Evolutionary conservation across 2,329 filamentous ascomycete species (phyloP).

Genomic region (Gyromitra esculenta): DNA sequence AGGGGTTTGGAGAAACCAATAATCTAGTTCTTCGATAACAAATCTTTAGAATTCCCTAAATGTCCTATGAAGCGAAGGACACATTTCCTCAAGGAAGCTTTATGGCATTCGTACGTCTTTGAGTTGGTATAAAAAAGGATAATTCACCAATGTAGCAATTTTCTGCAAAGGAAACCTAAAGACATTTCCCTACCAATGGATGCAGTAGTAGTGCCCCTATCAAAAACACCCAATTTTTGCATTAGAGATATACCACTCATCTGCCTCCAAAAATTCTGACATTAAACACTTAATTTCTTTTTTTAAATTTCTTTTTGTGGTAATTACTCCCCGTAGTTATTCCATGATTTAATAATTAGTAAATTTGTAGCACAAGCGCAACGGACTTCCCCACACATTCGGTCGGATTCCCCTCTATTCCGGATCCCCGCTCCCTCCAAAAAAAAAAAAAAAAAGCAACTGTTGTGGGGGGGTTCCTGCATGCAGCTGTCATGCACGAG

Average conservation of each 20-base stretch:
- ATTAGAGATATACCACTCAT: background rate
- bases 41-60: no score
- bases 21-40: no score
- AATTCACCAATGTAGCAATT: no score
- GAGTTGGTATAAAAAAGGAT: no score
- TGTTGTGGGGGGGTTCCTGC: constrained; percentile 25
- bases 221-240: background rate
- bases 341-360: constrained; percentile 24
- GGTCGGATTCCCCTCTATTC: constrained; percentile 30
- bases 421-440: constrained; percentile 10
- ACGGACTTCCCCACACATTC: constrained; percentile 30
- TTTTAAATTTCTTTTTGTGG: background rate
- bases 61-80: no score
- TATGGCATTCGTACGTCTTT: no score
- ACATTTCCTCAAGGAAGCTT: no score
- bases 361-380: background rate
- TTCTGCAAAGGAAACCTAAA: background rate
- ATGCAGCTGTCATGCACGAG: constrained; percentile 47
- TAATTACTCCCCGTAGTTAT: background rate
- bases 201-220: background rate
- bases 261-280: background rate
- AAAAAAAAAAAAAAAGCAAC: constrained; percentile 23
- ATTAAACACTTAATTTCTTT: background rate
- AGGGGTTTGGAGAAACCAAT: no score
- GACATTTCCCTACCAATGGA: background rate